Evolutionary conservation across 129 eudicot genomes (phyloP).

Genomic region (Chrysanthemum seticuspe): DNA sequence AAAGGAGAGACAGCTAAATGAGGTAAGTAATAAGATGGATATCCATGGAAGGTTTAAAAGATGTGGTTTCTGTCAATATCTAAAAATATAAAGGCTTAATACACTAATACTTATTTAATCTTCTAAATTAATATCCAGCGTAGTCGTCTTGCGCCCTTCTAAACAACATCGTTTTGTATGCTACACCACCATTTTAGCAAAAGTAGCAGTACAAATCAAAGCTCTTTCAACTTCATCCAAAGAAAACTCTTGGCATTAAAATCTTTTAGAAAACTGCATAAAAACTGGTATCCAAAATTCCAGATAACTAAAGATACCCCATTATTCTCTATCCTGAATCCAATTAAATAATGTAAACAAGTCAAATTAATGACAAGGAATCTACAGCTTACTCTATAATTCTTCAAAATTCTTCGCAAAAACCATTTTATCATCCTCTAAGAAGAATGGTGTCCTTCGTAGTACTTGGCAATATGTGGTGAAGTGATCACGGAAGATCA

Average conservation of each 20-base stretch:
- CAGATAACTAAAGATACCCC: background rate
- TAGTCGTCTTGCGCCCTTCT: too few relatives aligned
- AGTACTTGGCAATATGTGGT: background rate
- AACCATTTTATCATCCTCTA: background rate
- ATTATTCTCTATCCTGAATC: background rate
- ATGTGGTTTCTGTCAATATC: too few relatives aligned
- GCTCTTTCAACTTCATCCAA: background rate
- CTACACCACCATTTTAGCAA: background rate
- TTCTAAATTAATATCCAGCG: too few relatives aligned
- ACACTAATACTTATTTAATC: too few relatives aligned
- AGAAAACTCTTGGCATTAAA: background rate
- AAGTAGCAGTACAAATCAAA: too few relatives aligned
- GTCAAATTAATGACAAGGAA: background rate
- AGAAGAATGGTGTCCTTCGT: background rate
- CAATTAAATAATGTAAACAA: background rate
- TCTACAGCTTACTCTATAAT: background rate
- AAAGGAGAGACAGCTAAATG: too few relatives aligned
- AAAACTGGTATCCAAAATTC: background rate
- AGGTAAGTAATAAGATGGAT: too few relatives aligned
- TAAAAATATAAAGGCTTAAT: too few relatives aligned
- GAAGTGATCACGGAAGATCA: slow-evolving; percentile 53
- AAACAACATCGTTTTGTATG: background rate
- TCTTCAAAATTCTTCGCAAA: background rate
- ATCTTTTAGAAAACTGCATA: background rate
- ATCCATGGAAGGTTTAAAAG: too few relatives aligned